A percentile compares a stretch with the other conserved stretches of the same genome.
Conservation (phyloP, 371 early-diverging fungal genomes). For the Chytridium lagenaria region DNA sequence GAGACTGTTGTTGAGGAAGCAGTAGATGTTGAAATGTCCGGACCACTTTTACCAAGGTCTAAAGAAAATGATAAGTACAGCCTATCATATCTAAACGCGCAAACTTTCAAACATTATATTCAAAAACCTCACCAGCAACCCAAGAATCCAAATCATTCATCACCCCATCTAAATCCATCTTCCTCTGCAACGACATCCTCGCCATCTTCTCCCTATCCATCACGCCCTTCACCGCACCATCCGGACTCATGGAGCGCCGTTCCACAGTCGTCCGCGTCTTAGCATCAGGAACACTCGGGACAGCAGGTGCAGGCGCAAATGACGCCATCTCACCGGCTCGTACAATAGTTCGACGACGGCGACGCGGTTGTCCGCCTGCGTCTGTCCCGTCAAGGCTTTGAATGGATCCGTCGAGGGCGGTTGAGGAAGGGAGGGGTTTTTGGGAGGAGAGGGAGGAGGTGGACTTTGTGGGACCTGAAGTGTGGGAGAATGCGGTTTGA, state of each 20-base stretch:
- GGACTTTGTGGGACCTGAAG: constrained; percentile 13
- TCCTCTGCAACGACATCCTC: constrained; percentile 10
- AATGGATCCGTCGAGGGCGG: neutral
- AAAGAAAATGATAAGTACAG: no score
- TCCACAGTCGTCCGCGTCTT: no score
- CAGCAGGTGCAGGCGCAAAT: no score
- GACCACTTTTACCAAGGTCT: no score
- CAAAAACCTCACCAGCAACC: constrained; percentile 20
- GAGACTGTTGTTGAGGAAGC: no score
- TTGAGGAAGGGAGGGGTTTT: neutral
- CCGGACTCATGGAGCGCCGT: neutral
- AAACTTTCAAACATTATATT: no score
- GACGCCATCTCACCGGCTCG: constrained; percentile 7
- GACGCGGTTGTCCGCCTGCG: neutral
- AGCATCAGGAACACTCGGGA: no score
- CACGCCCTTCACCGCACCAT: constrained; percentile 12
- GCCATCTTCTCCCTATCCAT: constrained; percentile 1
- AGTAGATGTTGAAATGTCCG: no score
- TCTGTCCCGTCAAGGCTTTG: neutral
- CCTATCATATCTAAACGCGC: no score
- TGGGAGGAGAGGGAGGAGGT: neutral
- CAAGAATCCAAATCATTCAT: constrained; percentile 12
- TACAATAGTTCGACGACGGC: constrained; percentile 6
- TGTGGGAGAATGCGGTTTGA: no score
- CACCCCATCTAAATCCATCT: constrained; percentile 15